These are phyloP conservation scores for Tricholoma flavovirens DNA, from an alignment of 768 basidiomycete genomes.

Conservation along the genomic window DNA sequence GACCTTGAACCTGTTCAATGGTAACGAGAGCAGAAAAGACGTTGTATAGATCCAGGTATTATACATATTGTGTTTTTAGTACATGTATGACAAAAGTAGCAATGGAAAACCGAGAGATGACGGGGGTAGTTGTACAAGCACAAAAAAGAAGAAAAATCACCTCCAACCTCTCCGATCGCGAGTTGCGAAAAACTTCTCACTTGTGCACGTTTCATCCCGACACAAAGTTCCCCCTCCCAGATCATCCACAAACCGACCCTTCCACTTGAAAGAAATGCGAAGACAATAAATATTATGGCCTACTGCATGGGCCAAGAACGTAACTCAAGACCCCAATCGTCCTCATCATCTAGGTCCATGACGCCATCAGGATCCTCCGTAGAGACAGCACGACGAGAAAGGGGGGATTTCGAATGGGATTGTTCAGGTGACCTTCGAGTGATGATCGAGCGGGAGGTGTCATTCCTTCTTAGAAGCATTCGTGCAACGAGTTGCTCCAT, in stretches of 20 bases:
- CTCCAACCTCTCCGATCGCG: too few species aligned
- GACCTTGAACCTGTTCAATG: too few species aligned
- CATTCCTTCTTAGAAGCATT: conserved; percentile 30
- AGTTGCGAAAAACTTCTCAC: background rate
- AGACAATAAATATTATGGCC: background rate
- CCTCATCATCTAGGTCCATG: background rate
- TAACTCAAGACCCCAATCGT: background rate
- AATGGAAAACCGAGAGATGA: background rate
- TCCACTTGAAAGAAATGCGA: background rate
- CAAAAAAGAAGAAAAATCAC: background rate
- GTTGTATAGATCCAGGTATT: background rate
- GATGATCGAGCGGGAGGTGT: conserved; percentile 13
- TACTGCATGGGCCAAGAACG: background rate
- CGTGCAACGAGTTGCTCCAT: conserved; percentile 35
- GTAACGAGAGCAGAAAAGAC: too few species aligned
- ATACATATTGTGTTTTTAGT: background rate
- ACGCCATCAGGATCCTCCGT: background rate
- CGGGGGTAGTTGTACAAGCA: background rate
- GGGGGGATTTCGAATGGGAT: background rate
- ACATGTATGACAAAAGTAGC: background rate
- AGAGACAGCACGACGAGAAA: background rate
- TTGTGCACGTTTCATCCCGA: background rate
- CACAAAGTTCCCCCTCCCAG: background rate
- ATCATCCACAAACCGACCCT: background rate
- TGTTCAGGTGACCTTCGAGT: conserved; percentile 13